Evolutionary conservation across 192 early-diverging fungal genomes (phyloP).

Genomic region (Backusella tarrabulga): DNA sequence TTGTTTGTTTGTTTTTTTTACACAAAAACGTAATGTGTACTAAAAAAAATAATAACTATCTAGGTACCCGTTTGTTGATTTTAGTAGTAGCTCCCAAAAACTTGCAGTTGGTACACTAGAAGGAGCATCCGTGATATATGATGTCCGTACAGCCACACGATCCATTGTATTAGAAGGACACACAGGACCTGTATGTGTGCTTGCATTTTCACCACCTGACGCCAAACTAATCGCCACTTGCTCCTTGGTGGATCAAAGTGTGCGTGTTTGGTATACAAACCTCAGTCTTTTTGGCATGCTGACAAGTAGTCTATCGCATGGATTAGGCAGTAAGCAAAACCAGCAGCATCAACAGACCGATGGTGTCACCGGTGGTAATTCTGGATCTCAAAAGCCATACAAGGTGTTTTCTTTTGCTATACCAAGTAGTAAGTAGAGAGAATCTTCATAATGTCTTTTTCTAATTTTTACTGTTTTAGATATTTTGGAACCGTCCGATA

Average conservation of each 20-base stretch:
- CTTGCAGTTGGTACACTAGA: conserved; percentile 76
- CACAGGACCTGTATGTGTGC: conserved; percentile 57
- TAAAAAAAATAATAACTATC: not conserved
- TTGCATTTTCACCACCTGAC: conserved; percentile 73
- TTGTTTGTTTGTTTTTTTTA: not conserved
- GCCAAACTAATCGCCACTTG: conserved; percentile 75
- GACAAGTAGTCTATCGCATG: conserved; percentile 34
- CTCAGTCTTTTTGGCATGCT: conserved; percentile 73
- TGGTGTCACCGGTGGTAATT: not conserved
- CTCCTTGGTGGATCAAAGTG: conserved; percentile 63
- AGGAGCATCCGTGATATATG: conserved; percentile 75
- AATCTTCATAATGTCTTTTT: not conserved
- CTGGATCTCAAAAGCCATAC: conserved; percentile 46
- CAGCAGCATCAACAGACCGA: not conserved
- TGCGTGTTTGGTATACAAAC: conserved; percentile 73
- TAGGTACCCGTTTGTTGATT: conserved; percentile 68
- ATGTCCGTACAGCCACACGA: conserved; percentile 79
- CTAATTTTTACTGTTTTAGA: not conserved
- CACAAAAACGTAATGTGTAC: not conserved
- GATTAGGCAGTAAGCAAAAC: not conserved
- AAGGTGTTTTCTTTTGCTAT: conserved; percentile 40
- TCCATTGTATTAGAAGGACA: conserved; percentile 80
- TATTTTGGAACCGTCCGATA: conserved; percentile 28
- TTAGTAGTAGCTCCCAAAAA: conserved; percentile 72
- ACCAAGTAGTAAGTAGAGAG: conserved; percentile 24